Evolutionary conservation across 148 eudicot species (phyloP), one percentile per base, ranked within the genome.

Genomic region (Rhododendron simsii): DNA sequence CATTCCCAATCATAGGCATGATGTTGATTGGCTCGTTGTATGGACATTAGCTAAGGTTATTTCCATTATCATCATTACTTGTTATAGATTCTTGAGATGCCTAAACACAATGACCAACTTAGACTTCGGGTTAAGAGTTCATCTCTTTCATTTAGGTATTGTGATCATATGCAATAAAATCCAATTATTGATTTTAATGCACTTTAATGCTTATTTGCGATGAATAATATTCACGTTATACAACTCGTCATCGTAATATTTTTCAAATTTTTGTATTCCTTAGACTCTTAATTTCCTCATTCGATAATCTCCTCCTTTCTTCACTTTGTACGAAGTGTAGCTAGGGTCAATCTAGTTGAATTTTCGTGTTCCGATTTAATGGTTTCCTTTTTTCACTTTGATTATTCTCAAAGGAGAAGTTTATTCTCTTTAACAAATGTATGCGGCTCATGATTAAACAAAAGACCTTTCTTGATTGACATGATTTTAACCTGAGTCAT

Each of bases 11-110:
- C 97, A 94, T 74, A 90, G 91, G 90, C 92, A 95, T 71, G 95
- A 93, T 82, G 91, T 94, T 75, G 98, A 94, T 88, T 94, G 98
- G 98, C 95, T 93, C 65, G 92, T 94, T 76, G 95, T 95, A 85
- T 94, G 95, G 95, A 90, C 91, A 80, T 87, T 94, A 85, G 94
- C 98, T 84, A 95, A 94, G 98, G 98, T 94, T 82, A 48, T 84
- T 78, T 78, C 75, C 50, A 18, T 5, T 57, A 57, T 18, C 7
- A 41, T 83, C 59, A 45, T 83, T 76, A 41, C 23, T 45, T 7
- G 50, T 47, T 47, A 47, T 47, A 47, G 67, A 82, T 45, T 82
- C 67, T 14, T 59, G 37, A 47, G 28, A 37, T 5, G 11, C 63
- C 3, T 2, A 63, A 23, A 20, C 15, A 82, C 23, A 63, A 18